Conservation (phyloP, 768 basidiomycete genomes). For the Naganishia vaughanmartiniae region DNA sequence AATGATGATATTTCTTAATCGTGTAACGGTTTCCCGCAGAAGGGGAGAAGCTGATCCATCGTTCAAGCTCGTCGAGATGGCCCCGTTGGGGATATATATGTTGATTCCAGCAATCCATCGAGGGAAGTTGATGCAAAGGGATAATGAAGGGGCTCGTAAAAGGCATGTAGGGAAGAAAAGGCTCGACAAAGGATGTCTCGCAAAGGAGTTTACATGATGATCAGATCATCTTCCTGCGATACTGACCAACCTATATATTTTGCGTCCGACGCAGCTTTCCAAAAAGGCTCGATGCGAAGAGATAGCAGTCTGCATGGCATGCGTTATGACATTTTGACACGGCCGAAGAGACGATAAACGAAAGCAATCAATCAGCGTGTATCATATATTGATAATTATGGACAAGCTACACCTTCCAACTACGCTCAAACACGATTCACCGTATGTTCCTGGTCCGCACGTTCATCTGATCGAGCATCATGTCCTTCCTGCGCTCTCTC, state of each 20-base stretch:
- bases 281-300: too few species aligned
- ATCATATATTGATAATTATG: too few species aligned
- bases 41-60: neutral
- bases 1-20: neutral
- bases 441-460: constrained; percentile 2
- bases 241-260: too few species aligned
- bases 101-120: neutral
- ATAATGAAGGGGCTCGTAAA: neutral
- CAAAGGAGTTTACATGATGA: neutral
- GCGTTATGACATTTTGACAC: too few species aligned
- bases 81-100: neutral
- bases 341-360: too few species aligned
- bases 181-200: neutral
- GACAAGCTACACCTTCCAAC: neutral
- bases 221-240: too few species aligned
- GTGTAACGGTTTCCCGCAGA: neutral
- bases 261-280: too few species aligned
- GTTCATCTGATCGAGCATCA: constrained; percentile 12
- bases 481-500: constrained; percentile 1
- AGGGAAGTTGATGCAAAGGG: neutral
- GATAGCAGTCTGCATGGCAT: too few species aligned
- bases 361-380: too few species aligned
- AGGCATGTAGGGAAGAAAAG: neutral
- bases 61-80: neutral
- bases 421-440: neutral